phyloP scores from a whole-genome alignment of 2,329 filamentous ascomycete genomes.

The Samsoniella hepiali region DNA sequence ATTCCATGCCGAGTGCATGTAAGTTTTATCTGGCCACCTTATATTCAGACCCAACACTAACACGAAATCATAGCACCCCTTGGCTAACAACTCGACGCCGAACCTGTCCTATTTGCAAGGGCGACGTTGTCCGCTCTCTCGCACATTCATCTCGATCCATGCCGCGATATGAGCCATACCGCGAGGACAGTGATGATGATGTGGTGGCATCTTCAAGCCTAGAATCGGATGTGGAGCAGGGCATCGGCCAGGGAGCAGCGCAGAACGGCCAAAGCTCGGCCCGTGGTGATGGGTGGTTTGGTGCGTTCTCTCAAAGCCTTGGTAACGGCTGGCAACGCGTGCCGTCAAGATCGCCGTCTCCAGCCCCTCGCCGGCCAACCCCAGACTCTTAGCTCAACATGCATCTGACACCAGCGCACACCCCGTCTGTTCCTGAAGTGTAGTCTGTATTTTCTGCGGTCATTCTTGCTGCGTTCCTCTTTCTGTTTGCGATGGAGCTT shows the following conservation, averaged over 20 bases:
- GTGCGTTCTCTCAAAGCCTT: slow-evolving; percentile 7
- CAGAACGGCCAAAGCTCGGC: slow-evolving; percentile 21
- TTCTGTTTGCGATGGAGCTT: slow-evolving; percentile 11
- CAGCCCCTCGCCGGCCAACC: not conserved
- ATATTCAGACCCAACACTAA: not conserved
- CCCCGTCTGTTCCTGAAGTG: not conserved
- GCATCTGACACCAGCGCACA: not conserved
- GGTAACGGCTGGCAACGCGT: slow-evolving; percentile 8
- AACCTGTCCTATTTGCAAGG: slow-evolving; percentile 98
- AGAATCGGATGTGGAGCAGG: slow-evolving; percentile 44
- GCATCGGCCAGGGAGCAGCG: slow-evolving; percentile 27
- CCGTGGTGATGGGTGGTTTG: slow-evolving; percentile 12
- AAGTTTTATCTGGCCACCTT: slow-evolving; percentile 44
- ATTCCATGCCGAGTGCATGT: slow-evolving; percentile 98
- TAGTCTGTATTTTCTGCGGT: not conserved
- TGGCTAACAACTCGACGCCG: slow-evolving; percentile 93
- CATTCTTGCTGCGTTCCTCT: not conserved
- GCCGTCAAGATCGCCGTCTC: slow-evolving; percentile 17
- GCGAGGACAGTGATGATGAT: slow-evolving; percentile 50
- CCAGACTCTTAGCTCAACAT: not conserved
- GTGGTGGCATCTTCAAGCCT: slow-evolving; percentile 34
- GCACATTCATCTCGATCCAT: slow-evolving; percentile 51
- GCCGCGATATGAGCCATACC: slow-evolving; percentile 53
- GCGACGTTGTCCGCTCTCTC: slow-evolving; percentile 79
- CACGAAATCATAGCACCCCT: slow-evolving; percentile 63